Evolutionary conservation across 345 rosid genomes (phyloP), one percentile per base, ranked within the genome.

Genomic region (Raphanus raphanistrum): DNA sequence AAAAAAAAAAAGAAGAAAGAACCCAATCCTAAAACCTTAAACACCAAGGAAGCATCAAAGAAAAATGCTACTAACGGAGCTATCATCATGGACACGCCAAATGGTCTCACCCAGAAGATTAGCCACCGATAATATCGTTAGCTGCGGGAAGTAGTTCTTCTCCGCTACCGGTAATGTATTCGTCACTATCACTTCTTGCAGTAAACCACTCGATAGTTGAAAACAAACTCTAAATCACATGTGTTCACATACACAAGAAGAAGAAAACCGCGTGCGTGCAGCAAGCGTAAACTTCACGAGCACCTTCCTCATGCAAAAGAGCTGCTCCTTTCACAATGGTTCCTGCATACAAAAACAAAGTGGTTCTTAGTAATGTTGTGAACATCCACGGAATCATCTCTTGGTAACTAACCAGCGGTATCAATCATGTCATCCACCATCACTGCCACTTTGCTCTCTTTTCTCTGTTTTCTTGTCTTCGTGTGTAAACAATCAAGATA

Each of bases 231-330:
- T n/a, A n/a, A n/a, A 64, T 65, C 21, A 66, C 21, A 74, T 48
- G 48, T 41, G 2, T 7, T 45, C 25, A 10, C n/a, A n/a, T 29
- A 13, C 31, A 12, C 0, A 62, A 7, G 16, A n/a, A n/a, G n/a
- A n/a, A n/a, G 85, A 95, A 95, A 84, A 95, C 98, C 6, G 99
- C 97, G 78, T 95, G 99, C 0, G 96, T 95, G 76, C 87, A 86
- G 85, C 99, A 95, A 60, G 99, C 98, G 64, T 92, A 95, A 69
- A 95, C 99, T 85, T 95, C 99, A 65, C 94, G 87, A 10, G 99
- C 99, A 50, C 99, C 99, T 59, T 92, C 99, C 76, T 95, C 92
- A 79, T 92, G 99, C 72, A 95, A 82, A 38, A 92, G 89, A 71
- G 90, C 98, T 57, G 99, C 99, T 71, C 98, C 97, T 87, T 92